Evolutionary conservation across 495 filamentous ascomycete species (phyloP).

Genomic region (Penicillium nucicola): DNA sequence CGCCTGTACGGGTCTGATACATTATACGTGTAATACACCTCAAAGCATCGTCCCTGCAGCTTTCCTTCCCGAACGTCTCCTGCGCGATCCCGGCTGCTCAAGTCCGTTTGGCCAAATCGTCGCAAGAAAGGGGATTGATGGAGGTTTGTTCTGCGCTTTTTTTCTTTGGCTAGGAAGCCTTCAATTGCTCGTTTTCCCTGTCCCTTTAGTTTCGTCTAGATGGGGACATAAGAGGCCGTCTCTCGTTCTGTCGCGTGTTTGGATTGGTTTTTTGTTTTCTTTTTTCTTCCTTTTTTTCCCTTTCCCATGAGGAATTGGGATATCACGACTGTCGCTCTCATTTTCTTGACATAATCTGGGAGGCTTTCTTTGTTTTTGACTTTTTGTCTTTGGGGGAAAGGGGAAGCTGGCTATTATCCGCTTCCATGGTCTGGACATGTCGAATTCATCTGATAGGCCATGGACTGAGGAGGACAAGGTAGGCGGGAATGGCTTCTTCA

Average conservation of each 20-base stretch:
- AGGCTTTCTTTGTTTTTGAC: constrained; percentile 24
- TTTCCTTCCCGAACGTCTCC: constrained; percentile 31
- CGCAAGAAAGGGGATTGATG: constrained; percentile 14
- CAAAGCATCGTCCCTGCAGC: constrained; percentile 37
- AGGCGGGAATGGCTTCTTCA: constrained; percentile 16
- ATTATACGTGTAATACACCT: constrained; percentile 6
- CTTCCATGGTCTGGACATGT: constrained; percentile 48
- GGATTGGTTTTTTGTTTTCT: constrained; percentile 8
- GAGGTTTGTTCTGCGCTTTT: constrained; percentile 14
- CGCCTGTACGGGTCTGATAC: not conserved
- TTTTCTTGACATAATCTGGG: constrained; percentile 26
- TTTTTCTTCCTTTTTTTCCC: constrained; percentile 10
- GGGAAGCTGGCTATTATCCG: constrained; percentile 11
- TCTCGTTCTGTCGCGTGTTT: constrained; percentile 12
- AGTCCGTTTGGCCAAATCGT: constrained; percentile 31
- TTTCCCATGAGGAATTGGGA: constrained; percentile 8
- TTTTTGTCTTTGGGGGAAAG: constrained; percentile 6
- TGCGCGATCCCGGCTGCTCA: constrained; percentile 39
- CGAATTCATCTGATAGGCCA: constrained; percentile 47
- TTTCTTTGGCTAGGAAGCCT: constrained; percentile 22
- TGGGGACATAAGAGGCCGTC: constrained; percentile 14
- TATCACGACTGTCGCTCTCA: constrained; percentile 3
- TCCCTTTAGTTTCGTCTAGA: constrained; percentile 12
- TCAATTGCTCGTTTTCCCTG: constrained; percentile 12
- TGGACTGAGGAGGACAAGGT: constrained; percentile 62